Conservation (phyloP, 2,329 filamentous ascomycete genomes). For the Aspergillus jensenii region DNA sequence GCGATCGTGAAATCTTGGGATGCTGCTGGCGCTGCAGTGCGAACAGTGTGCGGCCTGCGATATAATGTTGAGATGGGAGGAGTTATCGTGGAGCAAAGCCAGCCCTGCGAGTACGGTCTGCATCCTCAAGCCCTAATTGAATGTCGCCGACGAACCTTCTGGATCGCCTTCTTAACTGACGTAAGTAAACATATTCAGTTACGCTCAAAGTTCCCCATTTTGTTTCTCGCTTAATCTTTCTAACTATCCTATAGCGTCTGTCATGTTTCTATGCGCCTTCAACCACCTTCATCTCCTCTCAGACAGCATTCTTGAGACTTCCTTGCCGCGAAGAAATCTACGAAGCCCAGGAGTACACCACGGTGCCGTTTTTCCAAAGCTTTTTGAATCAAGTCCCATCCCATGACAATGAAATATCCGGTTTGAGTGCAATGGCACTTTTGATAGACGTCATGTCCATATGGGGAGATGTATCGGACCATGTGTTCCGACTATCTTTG, state of each 20-base stretch:
- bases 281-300: constrained; percentile 57
- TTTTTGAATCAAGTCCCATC: constrained; percentile 44
- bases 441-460: constrained; percentile 63
- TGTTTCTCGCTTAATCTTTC: constrained; percentile 12
- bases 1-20: constrained; percentile 63
- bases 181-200: constrained; percentile 35
- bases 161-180: constrained; percentile 70
- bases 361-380: constrained; percentile 62
- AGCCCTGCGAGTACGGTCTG: constrained; percentile 58
- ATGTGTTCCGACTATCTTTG: constrained; percentile 55
- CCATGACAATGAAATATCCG: constrained; percentile 38
- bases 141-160: constrained; percentile 69
- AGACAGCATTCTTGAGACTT: constrained; percentile 67
- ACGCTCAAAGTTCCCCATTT: background rate
- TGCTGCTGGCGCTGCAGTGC: constrained; percentile 61
- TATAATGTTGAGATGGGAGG: constrained; percentile 63
- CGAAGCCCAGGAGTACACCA: constrained; percentile 58
- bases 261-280: constrained; percentile 58
- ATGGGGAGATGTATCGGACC: constrained; percentile 64
- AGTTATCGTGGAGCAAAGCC: constrained; percentile 47
- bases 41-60: constrained; percentile 59
- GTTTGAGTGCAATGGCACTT: constrained; percentile 57
- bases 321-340: constrained; percentile 63
- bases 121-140: constrained; percentile 61
- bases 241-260: constrained; percentile 49